Conservation (phyloP, 2,329 filamentous ascomycete species). For the Neurospora crassa region DNA sequence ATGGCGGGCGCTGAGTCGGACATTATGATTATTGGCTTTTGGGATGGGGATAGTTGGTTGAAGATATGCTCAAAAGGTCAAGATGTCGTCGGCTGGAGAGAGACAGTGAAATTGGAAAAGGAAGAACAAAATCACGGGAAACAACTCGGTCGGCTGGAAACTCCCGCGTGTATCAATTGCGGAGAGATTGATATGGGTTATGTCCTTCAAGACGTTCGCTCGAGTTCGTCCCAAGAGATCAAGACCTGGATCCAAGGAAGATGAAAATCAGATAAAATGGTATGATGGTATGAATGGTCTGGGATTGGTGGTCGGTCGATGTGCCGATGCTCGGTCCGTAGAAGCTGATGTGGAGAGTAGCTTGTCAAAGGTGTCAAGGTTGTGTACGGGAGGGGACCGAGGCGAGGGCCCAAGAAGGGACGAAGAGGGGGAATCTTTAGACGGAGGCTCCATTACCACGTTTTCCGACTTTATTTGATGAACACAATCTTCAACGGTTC, state of each 20-base stretch:
- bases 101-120: not conserved
- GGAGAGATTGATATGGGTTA: not conserved
- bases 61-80: not conserved
- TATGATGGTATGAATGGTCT: not conserved
- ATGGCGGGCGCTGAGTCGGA: not conserved
- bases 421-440: not conserved
- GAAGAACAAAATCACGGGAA: not conserved
- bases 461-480: not conserved
- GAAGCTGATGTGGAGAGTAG: not conserved
- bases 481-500: not conserved
- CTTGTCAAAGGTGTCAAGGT: not conserved
- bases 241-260: not conserved
- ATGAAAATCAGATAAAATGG: not conserved
- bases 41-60: not conserved
- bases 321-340: not conserved
- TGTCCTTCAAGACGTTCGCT: not conserved
- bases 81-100: not conserved
- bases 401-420: not conserved
- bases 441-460: not conserved
- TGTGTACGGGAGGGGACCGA: not conserved
- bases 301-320: not conserved
- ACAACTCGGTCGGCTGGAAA: not conserved
- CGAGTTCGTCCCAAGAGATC: not conserved
- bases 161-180: not conserved
- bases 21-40: not conserved